Evolutionary conservation across 108 stramenopile species (phyloP), one percentile per base, ranked within the genome.

Genomic region (Asterionellopsis glacialis): DNA sequence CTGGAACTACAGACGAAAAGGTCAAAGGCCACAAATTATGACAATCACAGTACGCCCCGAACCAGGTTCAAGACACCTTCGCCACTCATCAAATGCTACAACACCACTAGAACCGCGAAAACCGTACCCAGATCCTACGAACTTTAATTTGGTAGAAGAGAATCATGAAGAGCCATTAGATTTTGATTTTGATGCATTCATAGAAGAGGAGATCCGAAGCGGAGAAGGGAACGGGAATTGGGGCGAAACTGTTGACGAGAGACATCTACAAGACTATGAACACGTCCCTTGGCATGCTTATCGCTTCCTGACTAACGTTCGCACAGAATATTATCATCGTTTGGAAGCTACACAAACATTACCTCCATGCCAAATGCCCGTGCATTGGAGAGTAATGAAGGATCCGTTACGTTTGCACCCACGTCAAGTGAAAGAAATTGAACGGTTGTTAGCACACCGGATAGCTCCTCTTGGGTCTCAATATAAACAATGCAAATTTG

Each of bases 341-440:
- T 82, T 77, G 50, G 63, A 67, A 18, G 81, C 76, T 21, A 67
- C 75, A 0, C 59, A 68, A 45, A 76, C 81, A 7, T 58, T 69
- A 4, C 81, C 81, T 43, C 81, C 81, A 13, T 82, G 81, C 67
- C 70, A 67, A 50, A 59, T 16, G 13, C 28, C 14, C 6, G 28
- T 58, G 40, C 75, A 77, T 43, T 82, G 81, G 81, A 68, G 81
- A 40, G 68, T 77, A 0, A 62, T 77, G 59, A 76, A 77, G 63
- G 75, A 82, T 68, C 81, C 81, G 2, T 68, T 82, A 48, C 69
- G 75, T 41, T 69, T 82, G 0, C 51, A 77, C 27, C 59, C 61
- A 45, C 68, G 67, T 39, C 81, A 82, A 51, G 70, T 82, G 15
- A 44, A 18, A 0, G 81, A 76, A 50, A 27, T 82, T 59, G 64